These are phyloP conservation scores for Trypethelium eluteriae DNA, from an alignment of 495 filamentous ascomycete species.

Conservation along the genomic window DNA sequence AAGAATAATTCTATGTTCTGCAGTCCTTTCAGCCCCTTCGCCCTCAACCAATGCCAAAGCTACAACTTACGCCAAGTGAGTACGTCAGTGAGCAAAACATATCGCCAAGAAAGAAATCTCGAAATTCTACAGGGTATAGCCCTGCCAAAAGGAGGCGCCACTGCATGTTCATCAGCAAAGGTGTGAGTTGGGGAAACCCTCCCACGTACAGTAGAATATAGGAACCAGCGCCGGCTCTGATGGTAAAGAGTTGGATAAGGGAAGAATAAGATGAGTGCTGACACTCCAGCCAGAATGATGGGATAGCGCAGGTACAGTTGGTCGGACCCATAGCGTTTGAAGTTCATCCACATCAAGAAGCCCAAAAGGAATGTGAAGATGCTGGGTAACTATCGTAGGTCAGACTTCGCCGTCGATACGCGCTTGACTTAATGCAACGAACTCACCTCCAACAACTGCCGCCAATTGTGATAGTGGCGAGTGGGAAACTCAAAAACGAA, in stretches of 20 bases:
- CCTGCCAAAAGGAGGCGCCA: slow-evolving; percentile 80
- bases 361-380: slow-evolving; percentile 72
- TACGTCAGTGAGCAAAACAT: slow-evolving; percentile 96
- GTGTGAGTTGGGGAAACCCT: too few species aligned
- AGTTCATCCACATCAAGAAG: slow-evolving; percentile 80
- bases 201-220: slow-evolving; percentile 67
- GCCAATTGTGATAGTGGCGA: slow-evolving; percentile 78
- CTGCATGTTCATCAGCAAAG: slow-evolving; percentile 36
- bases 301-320: slow-evolving; percentile 78
- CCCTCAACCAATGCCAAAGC: not conserved
- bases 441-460: slow-evolving; percentile 67
- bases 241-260: slow-evolving; percentile 69
- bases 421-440: not conserved
- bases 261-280: slow-evolving; percentile 60
- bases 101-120: slow-evolving; percentile 95
- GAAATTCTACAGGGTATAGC: slow-evolving; percentile 86
- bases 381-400: slow-evolving; percentile 53
- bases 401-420: not conserved
- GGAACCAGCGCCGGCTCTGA: slow-evolving; percentile 70
- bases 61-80: slow-evolving; percentile 64
- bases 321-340: slow-evolving; percentile 54
- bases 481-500: slow-evolving; percentile 97
- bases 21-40: not conserved
- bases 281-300: slow-evolving; percentile 65
- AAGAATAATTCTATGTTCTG: slow-evolving; percentile 90